phyloP scores from a whole-genome alignment of 2,329 filamentous ascomycete species.

The Nemania sp. region DNA sequence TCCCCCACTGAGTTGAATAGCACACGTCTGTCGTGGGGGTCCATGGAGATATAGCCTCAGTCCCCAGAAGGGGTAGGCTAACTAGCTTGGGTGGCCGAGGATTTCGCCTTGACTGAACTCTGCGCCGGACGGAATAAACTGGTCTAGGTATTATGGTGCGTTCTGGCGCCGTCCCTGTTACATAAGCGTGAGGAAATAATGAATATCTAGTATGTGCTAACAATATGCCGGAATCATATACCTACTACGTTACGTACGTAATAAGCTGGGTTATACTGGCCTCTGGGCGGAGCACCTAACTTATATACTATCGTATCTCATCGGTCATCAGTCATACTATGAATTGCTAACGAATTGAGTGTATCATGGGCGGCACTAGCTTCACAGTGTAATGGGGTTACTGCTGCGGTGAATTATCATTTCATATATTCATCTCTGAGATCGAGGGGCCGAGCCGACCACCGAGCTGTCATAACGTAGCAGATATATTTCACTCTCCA shows the following conservation, averaged over 20 bases:
- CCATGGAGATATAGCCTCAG: not conserved
- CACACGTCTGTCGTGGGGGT: constrained; percentile 17
- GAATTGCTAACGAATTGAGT: not conserved
- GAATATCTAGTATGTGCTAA: too few relatives aligned
- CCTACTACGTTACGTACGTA: too few relatives aligned
- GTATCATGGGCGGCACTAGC: not conserved
- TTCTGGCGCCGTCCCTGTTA: too few relatives aligned
- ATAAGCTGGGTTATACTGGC: too few relatives aligned
- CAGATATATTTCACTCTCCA: not conserved
- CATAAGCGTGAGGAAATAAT: too few relatives aligned
- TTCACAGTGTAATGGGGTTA: too few relatives aligned
- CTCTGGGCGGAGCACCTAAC: not conserved
- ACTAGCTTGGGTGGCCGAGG: not conserved
- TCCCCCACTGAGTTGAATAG: not conserved
- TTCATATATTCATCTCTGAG: not conserved
- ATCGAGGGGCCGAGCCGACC: not conserved
- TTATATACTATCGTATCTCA: constrained; percentile 6
- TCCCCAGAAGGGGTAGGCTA: not conserved
- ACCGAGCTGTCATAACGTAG: not conserved
- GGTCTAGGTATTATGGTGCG: too few relatives aligned
- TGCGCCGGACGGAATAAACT: not conserved
- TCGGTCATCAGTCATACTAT: not conserved
- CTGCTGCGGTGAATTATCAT: not conserved
- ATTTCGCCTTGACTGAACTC: not conserved
- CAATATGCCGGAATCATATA: too few relatives aligned